Base-by-base conservation (phyloP, 768 basidiomycete species). In the Pleurotus tuber-regium region DNA sequence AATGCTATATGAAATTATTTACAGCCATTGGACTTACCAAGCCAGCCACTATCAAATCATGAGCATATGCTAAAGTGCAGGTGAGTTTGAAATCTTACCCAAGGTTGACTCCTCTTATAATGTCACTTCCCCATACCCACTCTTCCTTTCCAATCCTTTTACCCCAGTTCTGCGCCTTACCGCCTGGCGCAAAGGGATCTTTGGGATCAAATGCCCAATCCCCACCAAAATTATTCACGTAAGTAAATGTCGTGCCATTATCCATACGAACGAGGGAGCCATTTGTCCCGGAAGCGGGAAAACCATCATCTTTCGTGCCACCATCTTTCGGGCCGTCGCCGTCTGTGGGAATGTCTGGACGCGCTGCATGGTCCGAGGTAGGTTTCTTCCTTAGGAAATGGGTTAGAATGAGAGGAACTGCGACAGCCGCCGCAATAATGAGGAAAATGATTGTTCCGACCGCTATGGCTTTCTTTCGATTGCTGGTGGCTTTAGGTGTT, bases 191-290 rank as follows among this genome's bases (percentile, higher is more conserved):
- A 67, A 91, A 88, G 2, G 92, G 91, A 54, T 84, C 70, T 9
- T 73, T 72, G 2, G 86, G 79, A 66, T 93, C 82, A 58, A 72
- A 76, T 43, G 83, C 85, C 92, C 93, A 97, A 58, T 73, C 77
- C 0, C 95, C 93, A 50, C 89, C 91, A 59, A 89, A 89, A 5
- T 74, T 47, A 63, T 94, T 97, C 36, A 64, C 62, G 68, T 97
- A 98, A 1, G 75, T 85, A 70, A 92, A 89, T 2, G 76, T 87
- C 3, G 82, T 76, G 8, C 93, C 93, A 61, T 93, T 84, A 2
- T 84, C 89, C 60, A 78, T 76, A 2, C 77, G 84, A 38, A 93
- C 71, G 10, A 71, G 69, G 50, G 80, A 87, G 11, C 92, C 92
- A 52, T 82, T 75, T 18, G 72, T 77, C 14, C 92, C 92, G 3